Conservation (phyloP, 2,329 filamentous ascomycete species). For the Alternaria longipes region DNA sequence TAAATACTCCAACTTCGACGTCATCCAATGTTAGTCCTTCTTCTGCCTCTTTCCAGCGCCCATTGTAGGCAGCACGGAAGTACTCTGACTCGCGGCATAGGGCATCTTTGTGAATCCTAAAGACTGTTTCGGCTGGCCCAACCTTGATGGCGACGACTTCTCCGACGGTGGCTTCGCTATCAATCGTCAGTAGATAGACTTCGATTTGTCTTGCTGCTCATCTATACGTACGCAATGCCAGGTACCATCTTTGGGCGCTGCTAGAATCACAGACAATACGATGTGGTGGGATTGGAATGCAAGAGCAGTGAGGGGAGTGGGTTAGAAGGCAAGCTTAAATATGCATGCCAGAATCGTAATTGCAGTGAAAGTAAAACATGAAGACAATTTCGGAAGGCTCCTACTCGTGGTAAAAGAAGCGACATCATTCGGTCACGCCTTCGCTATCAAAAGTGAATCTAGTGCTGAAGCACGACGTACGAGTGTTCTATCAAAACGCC, state of each 20-base stretch:
- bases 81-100: not conserved
- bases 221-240: rapidly evolving
- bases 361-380: not conserved
- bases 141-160: not conserved
- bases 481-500: not conserved
- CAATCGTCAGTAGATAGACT: too few species aligned
- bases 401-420: not conserved
- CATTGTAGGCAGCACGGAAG: not conserved
- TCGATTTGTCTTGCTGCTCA: not conserved
- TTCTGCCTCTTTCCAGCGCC: not conserved
- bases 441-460: not conserved
- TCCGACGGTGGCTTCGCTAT: not conserved
- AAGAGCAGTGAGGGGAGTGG: not conserved
- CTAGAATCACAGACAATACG: not conserved
- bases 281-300: not conserved
- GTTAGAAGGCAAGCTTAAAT: not conserved
- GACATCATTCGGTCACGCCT: not conserved
- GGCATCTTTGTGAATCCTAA: not conserved
- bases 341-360: not conserved
- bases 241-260: not conserved
- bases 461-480: too few species aligned
- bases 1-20: not conserved
- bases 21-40: too few species aligned
- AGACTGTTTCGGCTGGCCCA: not conserved
- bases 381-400: not conserved